These are phyloP conservation scores for Huntiella moniliformis DNA, from an alignment of 2,329 filamentous ascomycete species.

Conservation along the genomic window DNA sequence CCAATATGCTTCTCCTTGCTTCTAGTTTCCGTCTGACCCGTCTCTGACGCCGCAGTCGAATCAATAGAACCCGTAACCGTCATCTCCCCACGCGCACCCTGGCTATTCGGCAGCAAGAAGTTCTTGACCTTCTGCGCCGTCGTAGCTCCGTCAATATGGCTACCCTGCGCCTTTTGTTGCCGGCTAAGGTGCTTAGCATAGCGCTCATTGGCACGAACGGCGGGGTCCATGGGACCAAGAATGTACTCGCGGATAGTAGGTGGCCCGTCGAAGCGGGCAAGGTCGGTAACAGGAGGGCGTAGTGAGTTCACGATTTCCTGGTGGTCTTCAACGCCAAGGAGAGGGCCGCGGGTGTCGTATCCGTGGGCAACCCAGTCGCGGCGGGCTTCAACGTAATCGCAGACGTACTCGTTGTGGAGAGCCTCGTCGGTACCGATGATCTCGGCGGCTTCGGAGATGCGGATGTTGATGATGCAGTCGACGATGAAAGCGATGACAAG, in stretches of 20 bases:
- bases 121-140: no score
- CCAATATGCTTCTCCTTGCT: no score
- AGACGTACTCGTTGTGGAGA: slow-evolving; percentile 77
- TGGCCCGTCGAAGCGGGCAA: background rate
- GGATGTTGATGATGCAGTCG: slow-evolving; percentile 58
- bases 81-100: no score
- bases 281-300: background rate
- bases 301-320: background rate
- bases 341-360: slow-evolving; percentile 21
- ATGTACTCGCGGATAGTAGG: background rate
- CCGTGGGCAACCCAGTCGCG: slow-evolving; percentile 81
- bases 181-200: background rate
- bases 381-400: slow-evolving; percentile 78
- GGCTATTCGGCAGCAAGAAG: no score
- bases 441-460: slow-evolving; percentile 64
- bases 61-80: no score
- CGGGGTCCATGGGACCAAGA: slow-evolving; percentile 1
- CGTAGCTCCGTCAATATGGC: no score
- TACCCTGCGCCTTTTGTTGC: no score
- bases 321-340: background rate
- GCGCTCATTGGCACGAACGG: background rate
- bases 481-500: slow-evolving; percentile 56
- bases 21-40: no score
- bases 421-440: slow-evolving; percentile 79
- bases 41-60: no score